phyloP scores from a whole-genome alignment of 1,139 yeast species.

The Insectozyma bohioensis region DNA sequence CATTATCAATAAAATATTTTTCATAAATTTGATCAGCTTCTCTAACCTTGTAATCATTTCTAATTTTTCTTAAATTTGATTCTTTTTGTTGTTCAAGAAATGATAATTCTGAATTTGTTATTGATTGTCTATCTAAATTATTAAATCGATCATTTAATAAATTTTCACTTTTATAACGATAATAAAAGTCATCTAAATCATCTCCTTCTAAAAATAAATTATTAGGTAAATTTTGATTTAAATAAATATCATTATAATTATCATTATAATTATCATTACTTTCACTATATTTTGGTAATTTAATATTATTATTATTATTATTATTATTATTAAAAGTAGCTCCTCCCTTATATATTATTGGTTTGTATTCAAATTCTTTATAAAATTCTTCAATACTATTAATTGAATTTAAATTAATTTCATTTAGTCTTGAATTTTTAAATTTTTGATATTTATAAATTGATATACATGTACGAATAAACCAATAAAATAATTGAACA shows the following conservation, averaged over 20 bases:
- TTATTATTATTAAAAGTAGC: too few species aligned
- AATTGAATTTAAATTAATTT: not conserved
- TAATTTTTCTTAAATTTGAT: slow-evolving; percentile 23
- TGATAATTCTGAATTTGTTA: slow-evolving; percentile 12
- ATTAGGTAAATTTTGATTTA: slow-evolving; percentile 13
- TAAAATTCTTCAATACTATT: slow-evolving; percentile 25
- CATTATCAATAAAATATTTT: slow-evolving; percentile 38
- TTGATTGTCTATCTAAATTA: slow-evolving; percentile 1
- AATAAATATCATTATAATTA: slow-evolving; percentile 15
- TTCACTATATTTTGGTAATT: not conserved
- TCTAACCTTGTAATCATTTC: slow-evolving; percentile 46
- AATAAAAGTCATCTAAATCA: slow-evolving; percentile 14
- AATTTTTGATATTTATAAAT: slow-evolving; percentile 15
- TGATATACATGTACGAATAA: slow-evolving; percentile 26
- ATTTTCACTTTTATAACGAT: slow-evolving; percentile 14
- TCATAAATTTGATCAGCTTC: slow-evolving; percentile 50
- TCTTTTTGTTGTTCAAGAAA: slow-evolving; percentile 22
- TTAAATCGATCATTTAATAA: slow-evolving; percentile 8
- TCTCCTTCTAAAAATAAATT: slow-evolving; percentile 9
- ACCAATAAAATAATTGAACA: slow-evolving; percentile 32
- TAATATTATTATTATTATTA: not conserved
- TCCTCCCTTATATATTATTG: too few species aligned
- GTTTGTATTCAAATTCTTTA: slow-evolving; percentile 35
- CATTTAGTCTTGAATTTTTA: slow-evolving; percentile 10
- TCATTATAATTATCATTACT: slow-evolving; percentile 11